A percentile compares a stretch with the other conserved stretches of the same genome.
Conservation (phyloP, 306 rosid species). For the Pterocarpus santalinus region DNA sequence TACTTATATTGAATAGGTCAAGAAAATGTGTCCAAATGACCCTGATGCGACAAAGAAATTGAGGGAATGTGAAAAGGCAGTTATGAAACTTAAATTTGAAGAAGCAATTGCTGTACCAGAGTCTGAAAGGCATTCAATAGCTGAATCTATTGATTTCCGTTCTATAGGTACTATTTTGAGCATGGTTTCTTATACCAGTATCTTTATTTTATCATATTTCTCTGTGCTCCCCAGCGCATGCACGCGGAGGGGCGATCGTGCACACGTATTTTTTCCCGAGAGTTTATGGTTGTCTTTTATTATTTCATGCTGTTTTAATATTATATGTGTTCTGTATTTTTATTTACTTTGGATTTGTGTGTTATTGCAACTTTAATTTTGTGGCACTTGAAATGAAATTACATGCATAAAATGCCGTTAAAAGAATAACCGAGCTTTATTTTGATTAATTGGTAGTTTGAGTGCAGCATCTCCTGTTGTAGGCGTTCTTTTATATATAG, state of each 20-base stretch:
- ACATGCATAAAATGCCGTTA: neutral
- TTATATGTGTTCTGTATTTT: neutral
- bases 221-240: neutral
- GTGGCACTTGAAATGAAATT: conserved; percentile 34
- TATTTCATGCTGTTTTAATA: conserved; percentile 21
- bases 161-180: conserved; percentile 75
- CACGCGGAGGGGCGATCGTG: neutral
- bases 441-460: conserved; percentile 25
- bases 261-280: neutral
- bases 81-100: conserved; percentile 92
- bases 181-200: conserved; percentile 18
- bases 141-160: conserved; percentile 77
- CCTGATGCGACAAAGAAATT: conserved; percentile 89
- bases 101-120: conserved; percentile 88
- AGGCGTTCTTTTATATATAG: conserved; percentile 12
- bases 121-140: conserved; percentile 68
- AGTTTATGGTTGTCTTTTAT: neutral
- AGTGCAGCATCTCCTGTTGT: conserved; percentile 14
- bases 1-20: conserved; percentile 68
- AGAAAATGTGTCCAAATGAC: conserved; percentile 87
- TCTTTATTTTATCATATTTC: conserved; percentile 12
- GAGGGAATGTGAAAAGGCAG: conserved; percentile 98
- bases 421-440: neutral
- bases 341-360: conserved; percentile 26
- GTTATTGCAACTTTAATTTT: conserved; percentile 25